Base-by-base conservation (phyloP, 331 rosid genomes). In the Stylosanthes scabra region DNA sequence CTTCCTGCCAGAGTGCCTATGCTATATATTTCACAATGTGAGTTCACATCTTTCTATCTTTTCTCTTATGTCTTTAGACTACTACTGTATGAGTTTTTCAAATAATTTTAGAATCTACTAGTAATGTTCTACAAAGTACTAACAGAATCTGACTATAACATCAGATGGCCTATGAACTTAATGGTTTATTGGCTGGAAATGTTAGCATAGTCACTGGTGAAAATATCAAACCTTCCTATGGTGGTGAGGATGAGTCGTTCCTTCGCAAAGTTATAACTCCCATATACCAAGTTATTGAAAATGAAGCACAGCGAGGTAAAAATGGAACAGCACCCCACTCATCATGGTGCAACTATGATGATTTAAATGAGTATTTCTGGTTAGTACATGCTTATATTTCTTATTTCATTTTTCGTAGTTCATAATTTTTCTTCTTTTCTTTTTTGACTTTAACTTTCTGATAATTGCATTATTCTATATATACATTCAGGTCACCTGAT, bases 201-300 rank as follows among this genome's bases (percentile, higher is more conserved):
- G 98, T 92, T 72, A 92, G 98, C 83, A 85, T 90, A 42, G 96
- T 92, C 49, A 92, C 98, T 27, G 98, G 98, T 74, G 96, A 92
- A 85, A 92, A 92, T 71, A 92, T 92, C 71, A 88, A 88, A 82
- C 96, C 98, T 72, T 90, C 98, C 34, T 92, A 92, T 83, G 98
- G 98, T 73, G 96, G 98, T 41, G 94, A 88, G 62, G 96, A 90
- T 13, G 96, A 92, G 85, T 91, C 98, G 52, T 92, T 90, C 76
- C 76, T 90, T 74, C 87, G 94, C 70, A 92, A 88, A 85, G 91
- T 92, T 81, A 77, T 90, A 80, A 85, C 92, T 39, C 96, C 98
- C 50, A 42, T 92, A 44, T 90, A 90, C 70, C 85, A 88, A 45
- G 98, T 92, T 25, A 88, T 90, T 49, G 88, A 90, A 68, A 90